A percentile compares a stretch with the other conserved stretches of the same genome.
phyloP scores from a whole-genome alignment of 495 filamentous ascomycete species.

The Penicillium roqueforti region DNA sequence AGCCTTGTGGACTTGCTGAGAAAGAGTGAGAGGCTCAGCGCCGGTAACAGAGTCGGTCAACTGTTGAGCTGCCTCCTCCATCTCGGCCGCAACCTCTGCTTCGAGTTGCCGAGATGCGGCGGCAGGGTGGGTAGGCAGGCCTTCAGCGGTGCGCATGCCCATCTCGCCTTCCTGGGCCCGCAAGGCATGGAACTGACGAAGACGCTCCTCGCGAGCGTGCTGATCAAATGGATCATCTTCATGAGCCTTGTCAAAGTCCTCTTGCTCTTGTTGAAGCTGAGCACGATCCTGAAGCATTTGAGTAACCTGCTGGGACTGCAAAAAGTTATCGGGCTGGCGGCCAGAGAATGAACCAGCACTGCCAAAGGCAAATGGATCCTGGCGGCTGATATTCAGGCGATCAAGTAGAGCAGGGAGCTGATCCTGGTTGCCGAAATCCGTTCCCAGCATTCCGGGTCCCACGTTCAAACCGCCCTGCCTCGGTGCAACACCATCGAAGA shows the following conservation, averaged over 20 bases:
- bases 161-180: constrained; percentile 50
- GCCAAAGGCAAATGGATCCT: constrained; percentile 51
- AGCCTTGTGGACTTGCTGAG: constrained; percentile 85
- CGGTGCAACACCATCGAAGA: constrained; percentile 62
- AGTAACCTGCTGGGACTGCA: constrained; percentile 56
- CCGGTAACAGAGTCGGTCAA: constrained; percentile 18
- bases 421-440: constrained; percentile 51
- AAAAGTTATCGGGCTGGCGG: constrained; percentile 51
- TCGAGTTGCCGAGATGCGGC: constrained; percentile 25
- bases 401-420: constrained; percentile 59
- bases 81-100: constrained; percentile 20
- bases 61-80: constrained; percentile 19
- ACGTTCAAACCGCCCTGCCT: constrained; percentile 37
- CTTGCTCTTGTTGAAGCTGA: constrained; percentile 60
- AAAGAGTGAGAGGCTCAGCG: constrained; percentile 58
- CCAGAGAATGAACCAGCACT: constrained; percentile 44
- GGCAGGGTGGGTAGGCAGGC: constrained; percentile 41
- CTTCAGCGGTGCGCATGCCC: constrained; percentile 39
- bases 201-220: constrained; percentile 53
- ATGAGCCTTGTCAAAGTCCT: constrained; percentile 51
- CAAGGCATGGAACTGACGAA: constrained; percentile 61
- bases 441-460: constrained; percentile 51
- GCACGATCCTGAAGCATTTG: constrained; percentile 58
- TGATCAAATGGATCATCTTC: constrained; percentile 48
- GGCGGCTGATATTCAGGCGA: constrained; percentile 52